Evolutionary conservation across 1,284 basidiomycete genomes (phyloP), one percentile per base, ranked within the genome.

Genomic region (Leccinum olivaceoglutinosum): DNA sequence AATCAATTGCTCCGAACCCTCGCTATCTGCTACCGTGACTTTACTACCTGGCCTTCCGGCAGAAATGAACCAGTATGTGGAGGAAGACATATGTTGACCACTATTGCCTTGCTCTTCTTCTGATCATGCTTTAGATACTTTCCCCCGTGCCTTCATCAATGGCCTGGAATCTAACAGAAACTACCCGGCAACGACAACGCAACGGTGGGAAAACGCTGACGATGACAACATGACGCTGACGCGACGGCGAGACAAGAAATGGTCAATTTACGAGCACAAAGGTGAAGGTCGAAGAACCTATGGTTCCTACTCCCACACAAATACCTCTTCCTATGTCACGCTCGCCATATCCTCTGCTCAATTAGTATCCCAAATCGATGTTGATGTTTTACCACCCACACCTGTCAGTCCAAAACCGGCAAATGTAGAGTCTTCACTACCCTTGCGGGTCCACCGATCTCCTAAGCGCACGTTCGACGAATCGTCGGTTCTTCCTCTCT

Each of bases 401-500:
- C 71, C 69, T 66, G 59, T 70, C 60, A 60, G 59, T 29, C 36
- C 69, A 49, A 64, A 65, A 49, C 64, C 69, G 25, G 49, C 34
- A 53, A 62, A 61, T 62, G 60, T 62, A 62, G 64, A 63, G 68
- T 69, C 68, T 72, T 77, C 67, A 70, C 67, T 67, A 69, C 69
- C 65, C 69, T 66, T 70, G 38, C 74, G 79, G 58, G 65, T 74
- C 66, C 76, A 79, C 64, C 73, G 74, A 54, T 86, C 85, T 11
- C 88, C 88, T 32, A 90, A 90, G 74, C 82, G 88, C 41, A 81
- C 86, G 0, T 87, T 89, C 68, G 86, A 88, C 67, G 85, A 88
- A 67, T 83, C 84, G 0, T 82, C 81, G 81, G 79, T 2, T 76
- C 78, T 14, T 78, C 79, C 5, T 79, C 79, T 4, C 69, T 80